Evolutionary conservation across 495 filamentous ascomycete species (phyloP).

Genomic region (Trichoderma asperelloides): DNA sequence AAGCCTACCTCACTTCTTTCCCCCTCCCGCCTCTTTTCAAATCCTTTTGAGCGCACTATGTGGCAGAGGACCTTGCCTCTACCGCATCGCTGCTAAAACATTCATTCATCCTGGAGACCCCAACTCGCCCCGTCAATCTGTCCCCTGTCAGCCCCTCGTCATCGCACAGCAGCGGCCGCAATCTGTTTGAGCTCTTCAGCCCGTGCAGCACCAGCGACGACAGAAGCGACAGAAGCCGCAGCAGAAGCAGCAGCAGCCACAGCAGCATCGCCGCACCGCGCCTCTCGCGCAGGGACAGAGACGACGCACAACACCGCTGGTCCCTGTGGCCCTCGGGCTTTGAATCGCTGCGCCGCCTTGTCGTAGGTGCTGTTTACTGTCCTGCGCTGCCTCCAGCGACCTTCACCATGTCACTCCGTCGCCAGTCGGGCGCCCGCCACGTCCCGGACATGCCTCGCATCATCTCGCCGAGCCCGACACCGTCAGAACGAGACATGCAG

Average conservation of each 20-base stretch:
- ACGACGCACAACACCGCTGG: conserved; percentile 23
- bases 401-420: conserved; percentile 30
- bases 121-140: conserved; percentile 5
- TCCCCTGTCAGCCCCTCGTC: conserved; percentile 7
- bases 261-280: conserved; percentile 18
- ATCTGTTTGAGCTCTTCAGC: conserved; percentile 1
- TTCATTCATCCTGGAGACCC: conserved; percentile 9
- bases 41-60: conserved; percentile 17
- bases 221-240: not conserved
- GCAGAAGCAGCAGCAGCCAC: not conserved
- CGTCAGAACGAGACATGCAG: conserved; percentile 46
- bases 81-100: conserved; percentile 20
- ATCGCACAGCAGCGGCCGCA: conserved; percentile 4
- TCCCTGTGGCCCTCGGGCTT: conserved; percentile 34
- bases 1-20: not conserved
- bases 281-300: conserved; percentile 32
- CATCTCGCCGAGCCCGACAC: conserved; percentile 60
- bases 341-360: conserved; percentile 34
- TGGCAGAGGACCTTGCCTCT: conserved; percentile 23
- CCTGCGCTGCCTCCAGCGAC: conserved; percentile 38
- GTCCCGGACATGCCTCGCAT: conserved; percentile 61
- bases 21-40: not conserved
- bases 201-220: not conserved
- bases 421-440: conserved; percentile 18
- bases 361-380: conserved; percentile 42